Base-by-base conservation (phyloP, 2,329 filamentous ascomycete genomes). In the Penicillium brevicompactum region DNA sequence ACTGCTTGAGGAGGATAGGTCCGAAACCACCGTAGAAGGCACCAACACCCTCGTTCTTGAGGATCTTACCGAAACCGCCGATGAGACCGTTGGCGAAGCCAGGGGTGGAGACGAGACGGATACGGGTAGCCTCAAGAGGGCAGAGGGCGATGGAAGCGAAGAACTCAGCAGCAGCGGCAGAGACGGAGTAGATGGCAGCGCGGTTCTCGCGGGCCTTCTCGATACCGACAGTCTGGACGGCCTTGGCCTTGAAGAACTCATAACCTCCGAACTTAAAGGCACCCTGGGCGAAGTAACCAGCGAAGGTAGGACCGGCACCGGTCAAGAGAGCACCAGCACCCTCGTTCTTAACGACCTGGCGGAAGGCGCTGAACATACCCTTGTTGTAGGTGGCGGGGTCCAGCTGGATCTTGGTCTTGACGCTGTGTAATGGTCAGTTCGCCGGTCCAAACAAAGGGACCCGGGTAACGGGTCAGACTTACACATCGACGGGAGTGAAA, bases 401-500 rank as follows among this genome's bases (percentile, higher is more conserved):
- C 76, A 95, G 90, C 84, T 96, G 91, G 78, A 95, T 95, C 79
- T 90, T 87, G 70, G 91, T 96, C 87, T 96, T 96, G 84, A 96
- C 90, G 80, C 91, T 95, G 75, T 63, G 38, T 4, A 7, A 21
- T 41, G 14, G 16, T 41, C 18, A 44, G 38, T 41, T 16, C 5
- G 14, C 18, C n/a, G 38, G 38, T 16, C 6, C 16, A 5, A 40
- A 40, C 11, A 8, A 40, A 16, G 13, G 13, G 11, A 59, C 78
- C 37, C 32, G 40, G 21, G 21, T n/a, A 18, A 18, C 18, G 18
- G 11, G 2, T 11, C 30, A 21, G 5, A 89, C 92, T 78, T 92
- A 96, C 92, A 97, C 92, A 88, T 97, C 92, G 78, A 97, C 91
- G 73, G 92, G 92, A 66, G 92, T 97, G 70, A 97, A 86, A 71